phyloP scores from a whole-genome alignment of 2,329 filamentous ascomycete species.

The Fusarium vanettenii region DNA sequence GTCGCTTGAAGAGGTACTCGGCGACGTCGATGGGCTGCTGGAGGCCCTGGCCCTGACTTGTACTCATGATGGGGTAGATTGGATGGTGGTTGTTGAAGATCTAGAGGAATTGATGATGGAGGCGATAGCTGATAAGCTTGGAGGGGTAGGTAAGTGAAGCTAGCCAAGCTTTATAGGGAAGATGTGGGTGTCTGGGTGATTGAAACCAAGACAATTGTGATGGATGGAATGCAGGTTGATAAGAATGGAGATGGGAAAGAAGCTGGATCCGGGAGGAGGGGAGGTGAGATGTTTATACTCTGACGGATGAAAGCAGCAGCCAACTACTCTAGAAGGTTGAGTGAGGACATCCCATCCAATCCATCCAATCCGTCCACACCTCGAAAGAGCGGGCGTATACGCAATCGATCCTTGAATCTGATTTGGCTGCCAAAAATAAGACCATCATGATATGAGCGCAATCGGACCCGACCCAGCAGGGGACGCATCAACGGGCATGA shows the following conservation, averaged over 20 bases:
- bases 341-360: neutral
- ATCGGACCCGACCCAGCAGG: constrained; percentile 14
- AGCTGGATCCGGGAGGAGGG: constrained; percentile 26
- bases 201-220: constrained; percentile 35
- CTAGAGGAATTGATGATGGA: neutral
- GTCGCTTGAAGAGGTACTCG: constrained; percentile 74
- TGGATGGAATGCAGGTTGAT: constrained; percentile 32
- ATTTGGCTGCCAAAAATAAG: constrained; percentile 34
- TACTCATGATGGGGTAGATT: constrained; percentile 32
- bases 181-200: constrained; percentile 20
- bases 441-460: constrained; percentile 20
- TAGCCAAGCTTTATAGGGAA: neutral
- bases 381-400: constrained; percentile 5
- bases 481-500: constrained; percentile 29
- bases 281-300: constrained; percentile 40
- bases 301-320: constrained; percentile 1
- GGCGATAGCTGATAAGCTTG: neutral
- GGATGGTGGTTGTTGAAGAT: neutral
- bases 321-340: neutral
- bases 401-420: constrained; percentile 2
- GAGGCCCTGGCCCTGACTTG: constrained; percentile 50
- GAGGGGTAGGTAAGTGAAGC: constrained; percentile 11
- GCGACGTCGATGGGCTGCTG: constrained; percentile 68
- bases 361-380: neutral
- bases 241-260: constrained; percentile 33